Percentiles rank a stretch among this genome's conserved stretches.
phyloP scores from a whole-genome alignment of 164 flowering plant species.

The Vitis riparia region DNA sequence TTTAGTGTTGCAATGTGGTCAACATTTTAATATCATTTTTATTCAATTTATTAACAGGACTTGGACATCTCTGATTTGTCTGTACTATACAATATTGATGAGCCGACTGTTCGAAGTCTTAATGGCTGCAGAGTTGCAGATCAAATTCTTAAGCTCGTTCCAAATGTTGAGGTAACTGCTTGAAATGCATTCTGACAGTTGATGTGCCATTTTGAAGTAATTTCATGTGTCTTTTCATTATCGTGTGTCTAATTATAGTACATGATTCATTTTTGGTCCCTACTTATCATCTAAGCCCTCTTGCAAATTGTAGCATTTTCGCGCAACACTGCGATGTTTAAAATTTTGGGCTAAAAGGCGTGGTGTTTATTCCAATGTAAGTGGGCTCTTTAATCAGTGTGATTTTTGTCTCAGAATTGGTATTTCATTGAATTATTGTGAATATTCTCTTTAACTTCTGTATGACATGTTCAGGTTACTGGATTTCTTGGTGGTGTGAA shows the following conservation, averaged over 20 bases:
- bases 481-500: constrained; percentile 99
- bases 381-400: constrained; percentile 9
- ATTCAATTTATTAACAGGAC: constrained; percentile 35
- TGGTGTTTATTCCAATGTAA: constrained; percentile 97
- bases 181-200: neutral
- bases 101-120: constrained; percentile 60
- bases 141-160: constrained; percentile 76
- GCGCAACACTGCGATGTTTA: constrained; percentile 78
- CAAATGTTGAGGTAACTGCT: constrained; percentile 58
- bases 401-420: neutral
- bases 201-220: neutral
- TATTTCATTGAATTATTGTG: neutral
- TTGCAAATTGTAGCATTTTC: constrained; percentile 61
- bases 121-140: constrained; percentile 83
- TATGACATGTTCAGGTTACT: constrained; percentile 58
- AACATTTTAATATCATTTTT: neutral
- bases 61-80: constrained; percentile 59
- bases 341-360: constrained; percentile 96
- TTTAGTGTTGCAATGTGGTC: too few species aligned
- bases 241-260: neutral
- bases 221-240: neutral
- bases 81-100: constrained; percentile 45
- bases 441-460: too few species aligned
- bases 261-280: neutral
- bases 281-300: neutral